Conservation (phyloP, 768 basidiomycete species). For the Tephrocybe rancida region DNA sequence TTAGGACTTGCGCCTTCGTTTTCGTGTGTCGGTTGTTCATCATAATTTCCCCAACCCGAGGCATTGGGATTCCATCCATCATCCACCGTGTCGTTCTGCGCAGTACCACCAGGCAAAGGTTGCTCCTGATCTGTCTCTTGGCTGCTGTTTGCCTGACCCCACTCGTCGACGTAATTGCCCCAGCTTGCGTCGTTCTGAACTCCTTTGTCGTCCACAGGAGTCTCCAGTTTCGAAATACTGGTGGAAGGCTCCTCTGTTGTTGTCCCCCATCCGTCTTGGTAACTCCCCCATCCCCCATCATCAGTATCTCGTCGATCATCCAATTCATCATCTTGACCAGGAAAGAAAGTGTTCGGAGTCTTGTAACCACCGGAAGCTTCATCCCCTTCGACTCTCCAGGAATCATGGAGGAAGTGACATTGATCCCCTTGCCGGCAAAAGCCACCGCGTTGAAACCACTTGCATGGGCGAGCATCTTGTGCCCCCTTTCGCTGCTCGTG, state of each 20-base stretch:
- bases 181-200: too few relatives aligned
- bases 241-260: too few relatives aligned
- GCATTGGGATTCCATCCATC: conserved; percentile 11
- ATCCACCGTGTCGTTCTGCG: not conserved
- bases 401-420: conserved; percentile 11
- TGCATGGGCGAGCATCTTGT: conserved; percentile 1
- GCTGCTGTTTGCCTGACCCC: not conserved
- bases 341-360: too few relatives aligned
- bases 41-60: conserved; percentile 1
- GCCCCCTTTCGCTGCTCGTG: not conserved
- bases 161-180: conserved; percentile 1
- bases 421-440: conserved; percentile 4
- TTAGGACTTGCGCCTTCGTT: not conserved
- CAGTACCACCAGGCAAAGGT: not conserved
- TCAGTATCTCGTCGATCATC: too few relatives aligned
- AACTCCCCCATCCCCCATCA: too few relatives aligned
- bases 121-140: not conserved
- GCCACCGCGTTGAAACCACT: not conserved
- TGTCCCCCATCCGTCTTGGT: too few relatives aligned
- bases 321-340: not conserved
- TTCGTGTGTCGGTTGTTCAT: not conserved
- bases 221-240: not conserved
- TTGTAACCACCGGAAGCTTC: too few relatives aligned
- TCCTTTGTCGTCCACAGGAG: not conserved
- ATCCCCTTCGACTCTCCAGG: not conserved